Base-by-base conservation (phyloP, 2,329 filamentous ascomycete genomes). In the Periconia macrospinosa region DNA sequence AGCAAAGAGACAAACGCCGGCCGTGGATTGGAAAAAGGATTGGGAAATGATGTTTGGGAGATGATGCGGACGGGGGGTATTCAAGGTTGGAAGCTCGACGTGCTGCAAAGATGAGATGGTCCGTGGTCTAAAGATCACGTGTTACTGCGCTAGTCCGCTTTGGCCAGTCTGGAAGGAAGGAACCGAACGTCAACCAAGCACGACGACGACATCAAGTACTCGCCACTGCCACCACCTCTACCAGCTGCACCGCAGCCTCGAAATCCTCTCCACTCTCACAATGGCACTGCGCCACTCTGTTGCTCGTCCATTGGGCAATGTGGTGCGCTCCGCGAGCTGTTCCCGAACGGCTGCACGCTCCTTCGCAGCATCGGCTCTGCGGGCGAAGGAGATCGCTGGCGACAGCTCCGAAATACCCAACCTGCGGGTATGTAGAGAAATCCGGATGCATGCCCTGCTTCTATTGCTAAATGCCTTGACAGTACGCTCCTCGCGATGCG, bases 301-400 rank as follows among this genome's bases (percentile, higher is more conserved):
- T 37, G 67, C 65, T 61, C 69, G 74, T 63, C 70, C 72, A 66
- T 70, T 76, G 69, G 66, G 63, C 66, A 54, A 66, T 49, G 68
- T 62, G 53, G 63, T 68, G 54, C 72, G 72, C 64, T 66, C 73
- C 47, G 65, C 73, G 53, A 61, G 60, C 65, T 61, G 63, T 60
- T 61, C 70, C 53, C 60, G 62, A 47, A 48, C 62, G 49, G 62
- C 72, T 41, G 65, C 68, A 47, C 72, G 78, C 61, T 68, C 72
- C 57, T 80, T 81, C 66, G 68, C 77, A 50, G 71, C 75, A 42
- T 72, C 74, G 30, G 68, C 72, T 42, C 59, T 73, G 50, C 73
- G 76, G 54, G 65, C 74, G 40, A 78, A 79, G 67, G 75, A 79
- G 62, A 65, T 77, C 42, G 77, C 72, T 42, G 71, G 72, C 52